These are phyloP conservation scores for Globisporangium paroecandrum DNA, from an alignment of 352 stramenopile genomes.

Conservation along the genomic window DNA sequence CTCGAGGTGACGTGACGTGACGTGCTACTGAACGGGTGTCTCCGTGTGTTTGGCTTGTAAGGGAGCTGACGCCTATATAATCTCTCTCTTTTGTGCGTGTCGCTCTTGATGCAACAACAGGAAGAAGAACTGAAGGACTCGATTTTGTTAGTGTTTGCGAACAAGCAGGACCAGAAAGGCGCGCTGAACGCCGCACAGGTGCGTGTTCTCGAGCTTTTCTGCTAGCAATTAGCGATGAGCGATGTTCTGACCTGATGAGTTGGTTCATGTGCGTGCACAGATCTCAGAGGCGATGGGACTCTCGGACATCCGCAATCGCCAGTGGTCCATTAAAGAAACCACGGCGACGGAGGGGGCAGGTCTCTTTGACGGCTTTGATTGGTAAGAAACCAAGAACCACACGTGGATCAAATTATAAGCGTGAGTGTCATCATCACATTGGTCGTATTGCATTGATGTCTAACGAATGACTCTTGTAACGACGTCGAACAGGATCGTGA, in stretches of 20 bases:
- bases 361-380: constrained; percentile 99
- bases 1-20: constrained; percentile 71
- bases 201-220: not conserved
- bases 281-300: constrained; percentile 98
- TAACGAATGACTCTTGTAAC: not conserved
- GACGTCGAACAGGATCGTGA: constrained; percentile 68
- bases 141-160: constrained; percentile 99
- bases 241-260: not conserved
- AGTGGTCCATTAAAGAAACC: constrained; percentile 99
- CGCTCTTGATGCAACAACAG: constrained; percentile 28
- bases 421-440: no score
- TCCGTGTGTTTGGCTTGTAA: not conserved
- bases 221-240: not conserved
- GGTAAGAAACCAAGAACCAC: constrained; percentile 43
- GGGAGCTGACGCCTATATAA: not conserved
- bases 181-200: constrained; percentile 88
- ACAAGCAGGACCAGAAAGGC: constrained; percentile 99
- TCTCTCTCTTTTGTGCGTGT: not conserved
- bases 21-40: not conserved
- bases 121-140: constrained; percentile 99
- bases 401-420: no score
- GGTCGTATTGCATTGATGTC: not conserved
- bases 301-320: constrained; percentile 97
- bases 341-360: constrained; percentile 97
- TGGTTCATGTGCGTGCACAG: constrained; percentile 32